These are phyloP conservation scores for Colletotrichum sp. DNA, from an alignment of 2,329 filamentous ascomycete species.

Conservation along the genomic window DNA sequence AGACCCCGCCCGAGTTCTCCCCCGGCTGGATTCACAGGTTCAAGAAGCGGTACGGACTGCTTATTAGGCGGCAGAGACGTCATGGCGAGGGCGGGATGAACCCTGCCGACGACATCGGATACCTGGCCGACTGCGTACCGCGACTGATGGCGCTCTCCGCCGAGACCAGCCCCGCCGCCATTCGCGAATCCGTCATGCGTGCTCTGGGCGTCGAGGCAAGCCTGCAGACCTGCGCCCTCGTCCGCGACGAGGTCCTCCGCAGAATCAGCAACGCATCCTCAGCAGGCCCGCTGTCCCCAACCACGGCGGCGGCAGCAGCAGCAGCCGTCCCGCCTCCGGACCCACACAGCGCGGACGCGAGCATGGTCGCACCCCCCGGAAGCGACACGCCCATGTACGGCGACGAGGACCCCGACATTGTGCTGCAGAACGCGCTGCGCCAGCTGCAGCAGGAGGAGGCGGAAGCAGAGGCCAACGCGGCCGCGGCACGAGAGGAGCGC, in stretches of 20 bases:
- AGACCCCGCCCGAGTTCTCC: slow-evolving; percentile 65
- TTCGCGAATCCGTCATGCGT: slow-evolving; percentile 61
- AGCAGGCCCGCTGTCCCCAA: slow-evolving; percentile 6
- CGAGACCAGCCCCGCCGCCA: slow-evolving; percentile 64
- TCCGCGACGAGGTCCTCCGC: slow-evolving; percentile 62
- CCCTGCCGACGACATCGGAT: slow-evolving; percentile 60
- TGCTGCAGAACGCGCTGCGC: slow-evolving; percentile 63
- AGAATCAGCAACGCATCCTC: slow-evolving; percentile 26
- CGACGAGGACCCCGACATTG: slow-evolving; percentile 62
- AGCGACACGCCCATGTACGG: slow-evolving; percentile 56
- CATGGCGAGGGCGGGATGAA: slow-evolving; percentile 52
- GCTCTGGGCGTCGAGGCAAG: slow-evolving; percentile 60
- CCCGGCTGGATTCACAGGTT: slow-evolving; percentile 70
- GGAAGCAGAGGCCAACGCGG: slow-evolving; percentile 62
- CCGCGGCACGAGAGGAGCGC: slow-evolving; percentile 57
- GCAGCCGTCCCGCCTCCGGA: slow-evolving; percentile 19
- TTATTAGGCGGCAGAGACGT: slow-evolving; percentile 61
- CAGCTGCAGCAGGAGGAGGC: slow-evolving; percentile 65
- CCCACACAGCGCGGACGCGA: slow-evolving; percentile 18
- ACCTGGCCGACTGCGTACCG: slow-evolving; percentile 64
- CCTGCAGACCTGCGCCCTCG: slow-evolving; percentile 59
- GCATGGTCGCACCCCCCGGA: slow-evolving; percentile 40
- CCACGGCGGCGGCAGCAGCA: slow-evolving; percentile 4
- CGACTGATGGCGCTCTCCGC: slow-evolving; percentile 62
- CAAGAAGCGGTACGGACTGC: slow-evolving; percentile 66